Evolutionary conservation across 2,329 filamentous ascomycete genomes (phyloP), one percentile per base, ranked within the genome.

Genomic region (Cytospora piceae): DNA sequence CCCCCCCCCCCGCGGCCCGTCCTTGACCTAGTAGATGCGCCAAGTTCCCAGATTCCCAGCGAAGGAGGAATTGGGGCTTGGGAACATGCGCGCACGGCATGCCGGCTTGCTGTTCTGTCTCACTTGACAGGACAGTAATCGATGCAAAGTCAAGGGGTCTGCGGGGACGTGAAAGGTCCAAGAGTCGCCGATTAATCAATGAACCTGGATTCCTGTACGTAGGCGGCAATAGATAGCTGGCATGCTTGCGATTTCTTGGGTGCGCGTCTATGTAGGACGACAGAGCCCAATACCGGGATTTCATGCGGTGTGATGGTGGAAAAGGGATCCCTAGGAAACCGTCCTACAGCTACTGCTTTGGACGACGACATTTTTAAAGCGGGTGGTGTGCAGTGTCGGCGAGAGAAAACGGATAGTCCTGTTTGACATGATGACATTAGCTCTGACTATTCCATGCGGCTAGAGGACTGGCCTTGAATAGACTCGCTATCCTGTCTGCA

Each of bases 381-480:
- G 22, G 34, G 32, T 31, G 22, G 49, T 54, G 49, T 51, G 52
- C 34, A 31, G 29, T 37, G 27, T 39, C 27, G 60, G 51, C 54
- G 51, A 61, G 59, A 55, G 27, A 24, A 62, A 53, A 27, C 22
- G 60, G n/a, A 42, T 39, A 55, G 15, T 20, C 56, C 31, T 58
- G 62, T 34, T 53, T 52, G 31, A 58, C 61, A 37, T 37, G 34
- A 46, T 42, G 15, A 34, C 17, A 39, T 52, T 64, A 64, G 56
- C 56, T 64, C 37, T 31, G 56, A 60, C 62, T 39, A 58, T 60
- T 20, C 46, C 37, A 46, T 64, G 56, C 60, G 46, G 62, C 62
- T 64, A 64, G 62, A 55, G 56, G 56, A 64, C 24, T 29, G 55
- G 37, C 62, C 62, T 34, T 55, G 51, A 53, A 55, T 24, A 64